These are phyloP conservation scores for Tolypocladium amazonense DNA, from an alignment of 2,329 filamentous ascomycete genomes.

Conservation along the genomic window DNA sequence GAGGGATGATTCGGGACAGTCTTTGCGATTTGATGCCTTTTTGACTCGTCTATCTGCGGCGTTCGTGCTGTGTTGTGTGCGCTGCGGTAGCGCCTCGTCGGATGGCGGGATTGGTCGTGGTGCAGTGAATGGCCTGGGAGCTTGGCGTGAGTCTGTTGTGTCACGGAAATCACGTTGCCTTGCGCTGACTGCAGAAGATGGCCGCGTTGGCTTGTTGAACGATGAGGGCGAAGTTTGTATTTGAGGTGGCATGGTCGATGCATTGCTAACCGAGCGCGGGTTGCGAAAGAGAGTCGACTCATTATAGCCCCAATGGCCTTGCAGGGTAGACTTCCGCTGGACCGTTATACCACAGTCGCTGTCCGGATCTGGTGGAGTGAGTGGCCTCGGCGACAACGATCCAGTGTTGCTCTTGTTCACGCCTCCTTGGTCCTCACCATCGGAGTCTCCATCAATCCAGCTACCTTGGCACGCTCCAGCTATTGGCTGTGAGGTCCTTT, in stretches of 20 bases:
- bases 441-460: slow-evolving; percentile 27
- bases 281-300: slow-evolving; percentile 6
- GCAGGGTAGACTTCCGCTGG: not conserved
- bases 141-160: not conserved
- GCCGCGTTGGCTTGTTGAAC: slow-evolving; percentile 7
- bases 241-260: slow-evolving; percentile 1
- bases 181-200: not conserved
- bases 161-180: not conserved
- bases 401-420: slow-evolving; percentile 4
- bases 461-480: slow-evolving; percentile 16
- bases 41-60: not conserved
- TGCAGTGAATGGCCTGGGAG: not conserved
- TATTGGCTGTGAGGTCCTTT: slow-evolving; percentile 7
- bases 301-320: not conserved
- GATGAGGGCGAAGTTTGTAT: slow-evolving; percentile 8
- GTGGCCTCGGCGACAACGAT: slow-evolving; percentile 19
- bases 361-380: slow-evolving; percentile 14
- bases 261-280: too few species aligned
- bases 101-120: not conserved
- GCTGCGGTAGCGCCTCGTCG: not conserved
- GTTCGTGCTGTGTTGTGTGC: too few species aligned
- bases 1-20: slow-evolving; percentile 1
- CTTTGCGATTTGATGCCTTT: not conserved
- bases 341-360: not conserved
- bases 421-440: slow-evolving; percentile 15